Evolutionary conservation across 352 stramenopile genomes (phyloP).

Genomic region (Saprolegnia parasitica): DNA sequence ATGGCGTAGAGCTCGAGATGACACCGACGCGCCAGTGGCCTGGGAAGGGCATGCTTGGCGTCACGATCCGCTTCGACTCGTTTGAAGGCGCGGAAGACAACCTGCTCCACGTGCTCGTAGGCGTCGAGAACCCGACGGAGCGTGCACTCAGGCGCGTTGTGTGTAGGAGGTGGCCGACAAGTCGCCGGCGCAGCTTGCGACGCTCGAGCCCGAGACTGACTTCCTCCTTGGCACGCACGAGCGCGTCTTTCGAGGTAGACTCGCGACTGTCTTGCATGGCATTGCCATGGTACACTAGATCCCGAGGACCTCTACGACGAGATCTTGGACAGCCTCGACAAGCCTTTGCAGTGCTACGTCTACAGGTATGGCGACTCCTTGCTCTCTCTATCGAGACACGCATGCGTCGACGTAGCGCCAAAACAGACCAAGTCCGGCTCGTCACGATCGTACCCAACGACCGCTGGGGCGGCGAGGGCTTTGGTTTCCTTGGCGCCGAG

Average conservation of each 20-base stretch:
- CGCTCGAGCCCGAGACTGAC: conserved; percentile 84
- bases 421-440: conserved; percentile 90
- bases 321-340: conserved; percentile 85
- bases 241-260: conserved; percentile 59
- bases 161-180: conserved; percentile 76
- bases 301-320: conserved; percentile 86
- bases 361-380: conserved; percentile 81
- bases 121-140: conserved; percentile 5
- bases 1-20: conserved; percentile 61
- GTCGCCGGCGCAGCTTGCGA: conserved; percentile 87
- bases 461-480: conserved; percentile 85
- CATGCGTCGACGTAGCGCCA: conserved; percentile 40
- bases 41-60: conserved; percentile 92
- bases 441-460: conserved; percentile 80
- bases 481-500: conserved; percentile 86
- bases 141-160: background rate
- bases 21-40: conserved; percentile 90
- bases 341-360: conserved; percentile 95
- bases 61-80: conserved; percentile 97
- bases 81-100: conserved; percentile 94
- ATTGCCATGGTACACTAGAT: conserved; percentile 33
- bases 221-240: conserved; percentile 94
- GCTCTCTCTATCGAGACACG: background rate
- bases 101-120: conserved; percentile 90
- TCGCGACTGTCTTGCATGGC: background rate